Conservation (phyloP, 768 basidiomycete species). For the Cyathus striatus region DNA sequence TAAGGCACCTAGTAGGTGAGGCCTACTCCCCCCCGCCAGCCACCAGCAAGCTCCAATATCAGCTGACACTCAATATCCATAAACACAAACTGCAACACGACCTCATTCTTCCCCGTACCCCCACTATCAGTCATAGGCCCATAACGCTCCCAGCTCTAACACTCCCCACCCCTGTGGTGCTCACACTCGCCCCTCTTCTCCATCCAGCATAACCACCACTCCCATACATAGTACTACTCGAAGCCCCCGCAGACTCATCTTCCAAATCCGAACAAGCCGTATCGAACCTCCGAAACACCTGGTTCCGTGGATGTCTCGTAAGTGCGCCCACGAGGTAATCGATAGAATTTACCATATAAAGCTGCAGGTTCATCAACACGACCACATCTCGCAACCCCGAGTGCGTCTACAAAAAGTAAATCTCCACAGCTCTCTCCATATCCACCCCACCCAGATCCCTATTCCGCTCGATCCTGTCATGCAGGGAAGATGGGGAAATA, state of each 20-base stretch:
- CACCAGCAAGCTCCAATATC: conserved; percentile 92
- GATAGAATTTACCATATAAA: conserved; percentile 92
- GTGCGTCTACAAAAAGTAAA: conserved; percentile 93
- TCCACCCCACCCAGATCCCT: conserved; percentile 62
- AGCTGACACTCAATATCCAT: conserved; percentile 93
- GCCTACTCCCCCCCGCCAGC: conserved; percentile 34
- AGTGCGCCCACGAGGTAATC: conserved; percentile 95
- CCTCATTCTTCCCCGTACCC: conserved; percentile 47
- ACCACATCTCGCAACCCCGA: conserved; percentile 89
- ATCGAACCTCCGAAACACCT: too few relatives aligned
- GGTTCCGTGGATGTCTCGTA: conserved; percentile 71
- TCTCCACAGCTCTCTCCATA: conserved; percentile 62
- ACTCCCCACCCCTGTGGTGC: conserved; percentile 48
- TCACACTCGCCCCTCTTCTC: too few relatives aligned
- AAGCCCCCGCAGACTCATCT: too few relatives aligned
- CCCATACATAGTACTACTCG: too few relatives aligned
- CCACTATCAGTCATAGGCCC: conserved; percentile 41
- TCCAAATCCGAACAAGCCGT: conserved; percentile 72
- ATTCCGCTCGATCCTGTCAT: conserved; percentile 44
- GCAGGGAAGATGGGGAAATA: too few relatives aligned
- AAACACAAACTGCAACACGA: conserved; percentile 88
- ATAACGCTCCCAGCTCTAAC: conserved; percentile 44
- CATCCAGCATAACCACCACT: too few relatives aligned
- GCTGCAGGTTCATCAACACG: conserved; percentile 93
- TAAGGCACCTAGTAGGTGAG: too few relatives aligned